Evolutionary conservation across 78 protist genomes (phyloP).

Genomic region (Dictyostelium capitatum): DNA sequence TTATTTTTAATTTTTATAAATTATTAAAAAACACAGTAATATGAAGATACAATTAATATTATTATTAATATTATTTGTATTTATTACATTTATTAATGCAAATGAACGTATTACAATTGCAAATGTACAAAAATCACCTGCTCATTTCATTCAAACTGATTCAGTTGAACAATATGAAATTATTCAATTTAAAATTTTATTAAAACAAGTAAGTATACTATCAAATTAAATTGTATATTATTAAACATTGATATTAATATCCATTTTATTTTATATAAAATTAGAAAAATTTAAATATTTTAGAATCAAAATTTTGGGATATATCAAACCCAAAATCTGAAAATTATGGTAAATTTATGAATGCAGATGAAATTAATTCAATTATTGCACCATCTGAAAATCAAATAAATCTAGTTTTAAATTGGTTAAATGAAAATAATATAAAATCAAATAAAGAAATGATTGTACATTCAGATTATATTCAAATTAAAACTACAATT

Average conservation of each 20-base stretch:
- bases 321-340: slow-evolving; percentile 3
- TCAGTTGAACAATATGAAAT: background rate
- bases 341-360: background rate
- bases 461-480: slow-evolving; percentile 11
- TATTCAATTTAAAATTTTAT: background rate
- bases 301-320: slow-evolving; percentile 37
- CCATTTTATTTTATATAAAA: background rate
- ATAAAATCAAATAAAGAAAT: background rate
- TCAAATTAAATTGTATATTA: no score
- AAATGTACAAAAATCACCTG: background rate
- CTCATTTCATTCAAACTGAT: background rate
- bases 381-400: background rate
- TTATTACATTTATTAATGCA: no score
- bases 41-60: no score
- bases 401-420: background rate
- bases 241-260: no score
- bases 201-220: slow-evolving; percentile 26
- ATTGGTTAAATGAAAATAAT: background rate
- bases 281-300: slow-evolving; percentile 5
- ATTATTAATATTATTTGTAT: no score
- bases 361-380: background rate
- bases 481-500: slow-evolving; percentile 22
- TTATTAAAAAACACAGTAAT: no score
- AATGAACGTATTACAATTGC: background rate
- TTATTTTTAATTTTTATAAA: no score